Percentiles rank a stretch among this genome's conserved stretches.
These are phyloP conservation scores for Schizosaccharomyces osmophilus DNA, from an alignment of 805 yeast species.

Conservation along the genomic window DNA sequence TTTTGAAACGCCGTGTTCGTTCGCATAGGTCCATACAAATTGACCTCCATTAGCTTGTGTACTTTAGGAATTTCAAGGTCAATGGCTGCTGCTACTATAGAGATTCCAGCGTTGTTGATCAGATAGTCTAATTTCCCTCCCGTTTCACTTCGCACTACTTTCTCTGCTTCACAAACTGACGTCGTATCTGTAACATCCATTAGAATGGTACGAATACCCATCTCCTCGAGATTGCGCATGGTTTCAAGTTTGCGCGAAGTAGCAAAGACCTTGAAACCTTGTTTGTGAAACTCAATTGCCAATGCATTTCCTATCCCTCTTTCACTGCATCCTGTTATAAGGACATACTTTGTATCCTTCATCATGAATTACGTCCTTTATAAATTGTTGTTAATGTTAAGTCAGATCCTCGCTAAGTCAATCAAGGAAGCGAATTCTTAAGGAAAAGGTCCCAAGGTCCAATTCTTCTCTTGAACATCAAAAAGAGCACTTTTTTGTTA, in stretches of 20 bases:
- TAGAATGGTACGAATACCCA: background rate
- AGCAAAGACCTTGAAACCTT: background rate
- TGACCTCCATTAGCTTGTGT: background rate
- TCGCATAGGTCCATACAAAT: background rate
- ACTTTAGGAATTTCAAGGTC: background rate
- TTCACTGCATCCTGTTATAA: background rate
- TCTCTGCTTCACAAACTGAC: background rate
- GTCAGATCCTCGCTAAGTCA: background rate
- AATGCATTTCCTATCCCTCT: slow-evolving; percentile 2
- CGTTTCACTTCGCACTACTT: background rate
- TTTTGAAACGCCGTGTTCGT: background rate
- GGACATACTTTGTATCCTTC: background rate
- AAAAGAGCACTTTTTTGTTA: no score
- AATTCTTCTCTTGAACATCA: no score
- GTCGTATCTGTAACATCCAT: background rate
- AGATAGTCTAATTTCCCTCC: slow-evolving; percentile 1
- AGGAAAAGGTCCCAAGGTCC: no score
- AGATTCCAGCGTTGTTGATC: slow-evolving; percentile 3
- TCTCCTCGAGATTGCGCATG: background rate
- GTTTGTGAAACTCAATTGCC: background rate
- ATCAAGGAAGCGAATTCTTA: background rate
- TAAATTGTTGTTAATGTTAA: background rate
- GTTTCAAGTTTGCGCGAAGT: background rate
- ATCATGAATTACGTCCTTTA: background rate
- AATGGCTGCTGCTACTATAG: background rate